Conservation (phyloP, 768 basidiomycete genomes). For the Lactarius deliciosus region DNA sequence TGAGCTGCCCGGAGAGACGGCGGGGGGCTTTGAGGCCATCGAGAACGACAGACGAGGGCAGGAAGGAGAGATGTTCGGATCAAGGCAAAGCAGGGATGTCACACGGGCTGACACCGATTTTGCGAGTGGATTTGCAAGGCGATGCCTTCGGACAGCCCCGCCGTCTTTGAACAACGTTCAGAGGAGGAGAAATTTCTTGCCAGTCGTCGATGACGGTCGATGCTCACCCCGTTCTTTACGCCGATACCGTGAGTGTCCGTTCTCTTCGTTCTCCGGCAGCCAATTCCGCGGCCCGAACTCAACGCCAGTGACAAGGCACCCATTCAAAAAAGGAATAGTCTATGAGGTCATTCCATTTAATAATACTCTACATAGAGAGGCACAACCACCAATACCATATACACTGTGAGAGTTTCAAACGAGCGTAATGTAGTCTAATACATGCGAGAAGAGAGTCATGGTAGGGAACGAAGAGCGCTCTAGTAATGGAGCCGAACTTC, state of each 20-base stretch:
- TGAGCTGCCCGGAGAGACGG: slow-evolving; percentile 35
- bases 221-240: slow-evolving; percentile 10
- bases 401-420: neutral
- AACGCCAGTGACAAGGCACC: slow-evolving; percentile 4
- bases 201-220: neutral
- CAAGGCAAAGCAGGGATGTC: slow-evolving; percentile 7
- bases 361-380: neutral
- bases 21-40: slow-evolving; percentile 35
- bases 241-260: neutral
- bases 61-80: neutral
- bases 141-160: neutral
- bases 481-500: slow-evolving; percentile 1
- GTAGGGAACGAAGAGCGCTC: neutral
- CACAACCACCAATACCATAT: neutral
- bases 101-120: slow-evolving; percentile 14
- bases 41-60: slow-evolving; percentile 4
- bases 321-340: neutral
- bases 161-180: neutral
- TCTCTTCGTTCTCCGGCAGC: slow-evolving; percentile 3
- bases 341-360: neutral
- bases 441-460: neutral
- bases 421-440: slow-evolving; percentile 15
- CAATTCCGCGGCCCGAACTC: neutral
- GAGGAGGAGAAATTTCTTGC: neutral
- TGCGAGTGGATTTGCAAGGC: neutral